Evolutionary conservation across 1,284 basidiomycete genomes (phyloP).

Genomic region (Schizophyllum amplum): DNA sequence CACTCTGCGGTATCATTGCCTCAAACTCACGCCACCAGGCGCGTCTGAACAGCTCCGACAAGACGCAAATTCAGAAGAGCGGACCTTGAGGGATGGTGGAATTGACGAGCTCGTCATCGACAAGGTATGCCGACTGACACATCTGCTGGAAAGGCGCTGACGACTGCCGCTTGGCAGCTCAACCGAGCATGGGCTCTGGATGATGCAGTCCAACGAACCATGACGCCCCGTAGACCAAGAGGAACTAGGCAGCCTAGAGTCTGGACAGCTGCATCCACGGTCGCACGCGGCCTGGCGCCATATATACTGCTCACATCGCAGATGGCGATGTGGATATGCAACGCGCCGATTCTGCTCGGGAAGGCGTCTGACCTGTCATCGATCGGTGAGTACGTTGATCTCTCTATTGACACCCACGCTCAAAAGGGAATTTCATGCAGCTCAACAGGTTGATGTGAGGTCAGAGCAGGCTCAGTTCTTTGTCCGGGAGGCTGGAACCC

Average conservation of each 20-base stretch:
- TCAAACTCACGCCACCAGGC: slow-evolving; percentile 3
- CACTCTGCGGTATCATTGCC: not conserved
- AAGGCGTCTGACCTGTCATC: slow-evolving; percentile 29
- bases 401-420: not conserved
- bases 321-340: not conserved
- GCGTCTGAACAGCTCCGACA: slow-evolving; percentile 23
- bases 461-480: slow-evolving; percentile 36
- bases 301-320: slow-evolving; percentile 3
- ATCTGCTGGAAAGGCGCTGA: too few relatives aligned
- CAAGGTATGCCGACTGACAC: too few relatives aligned
- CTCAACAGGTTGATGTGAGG: slow-evolving; percentile 42
- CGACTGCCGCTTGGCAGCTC: slow-evolving; percentile 11
- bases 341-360: slow-evolving; percentile 2
- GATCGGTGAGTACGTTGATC: slow-evolving; percentile 20
- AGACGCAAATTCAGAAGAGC: not conserved
- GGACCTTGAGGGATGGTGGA: slow-evolving; percentile 14
- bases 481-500: slow-evolving; percentile 24
- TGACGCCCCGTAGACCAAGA: not conserved
- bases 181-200: slow-evolving; percentile 15
- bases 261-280: slow-evolving; percentile 8
- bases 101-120: slow-evolving; percentile 19
- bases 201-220: slow-evolving; percentile 7
- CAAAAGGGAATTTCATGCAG: slow-evolving; percentile 18
- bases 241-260: slow-evolving; percentile 2
- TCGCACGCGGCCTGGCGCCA: not conserved